Evolutionary conservation across 257 asterid species (phyloP), one percentile per base, ranked within the genome.

Genomic region (Rauvolfia tetraphylla): DNA sequence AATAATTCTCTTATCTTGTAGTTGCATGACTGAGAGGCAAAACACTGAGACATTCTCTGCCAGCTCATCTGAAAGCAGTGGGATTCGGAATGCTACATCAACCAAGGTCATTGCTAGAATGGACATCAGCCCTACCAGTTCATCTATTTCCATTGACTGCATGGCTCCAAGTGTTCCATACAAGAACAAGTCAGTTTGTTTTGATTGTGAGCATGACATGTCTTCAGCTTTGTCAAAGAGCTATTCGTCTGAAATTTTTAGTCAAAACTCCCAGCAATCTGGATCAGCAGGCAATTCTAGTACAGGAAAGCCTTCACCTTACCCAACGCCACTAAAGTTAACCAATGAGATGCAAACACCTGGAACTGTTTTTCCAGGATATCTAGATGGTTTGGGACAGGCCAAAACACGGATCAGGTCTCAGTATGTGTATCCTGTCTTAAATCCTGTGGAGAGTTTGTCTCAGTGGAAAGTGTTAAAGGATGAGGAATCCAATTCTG

Each of bases 291-390:
- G 80, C 73, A 75, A 42, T 65, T 59, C 42, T 46, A 70, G 80
- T 76, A 70, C 72, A 38, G 66, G 76, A 51, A 88, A 86, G 82
- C 82, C 75, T 66, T 89, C 96, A 2, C 93, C 97, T 65, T 81
- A 88, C 79, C 89, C 95, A 42, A 94, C 97, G 49, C 98, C 98
- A 5, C 75, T 88, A 75, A 91, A 90, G 79, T 79, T 94, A 70
- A 84, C 84, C 57, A 96, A 89, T 81, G 97, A 90, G 86, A 89
- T 93, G 97, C 93, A 92, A 79, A 92, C 97, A 23, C 97, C 98
- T 41, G 98, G 97, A 59, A 90, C 98, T 82, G 90, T 86, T 78
- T 93, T 89, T 80, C 91, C 98, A 68, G 81, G 89, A 74, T 82
- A 87, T 76, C 41, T 82, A 75, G 83, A 91, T 82, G 75, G 81